phyloP scores from a whole-genome alignment of 257 asterid species.

The Paraleonurus japonicus region DNA sequence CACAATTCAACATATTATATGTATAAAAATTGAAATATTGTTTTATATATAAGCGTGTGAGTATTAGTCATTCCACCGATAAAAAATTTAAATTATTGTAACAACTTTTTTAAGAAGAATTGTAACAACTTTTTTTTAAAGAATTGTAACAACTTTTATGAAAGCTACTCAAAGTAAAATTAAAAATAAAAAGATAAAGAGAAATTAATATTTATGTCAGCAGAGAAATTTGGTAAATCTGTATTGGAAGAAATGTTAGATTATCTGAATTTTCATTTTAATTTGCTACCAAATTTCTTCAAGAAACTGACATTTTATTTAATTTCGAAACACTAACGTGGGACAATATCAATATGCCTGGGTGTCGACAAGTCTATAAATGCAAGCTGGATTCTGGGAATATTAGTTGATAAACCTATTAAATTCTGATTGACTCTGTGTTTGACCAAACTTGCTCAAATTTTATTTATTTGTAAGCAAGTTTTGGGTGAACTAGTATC shows the following conservation, averaged over 20 bases:
- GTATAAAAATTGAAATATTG: too few relatives aligned
- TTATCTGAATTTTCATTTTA: constrained; percentile 17
- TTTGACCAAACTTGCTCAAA: not conserved
- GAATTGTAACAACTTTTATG: constrained; percentile 1
- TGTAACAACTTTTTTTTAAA: too few relatives aligned
- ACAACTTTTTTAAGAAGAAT: too few relatives aligned
- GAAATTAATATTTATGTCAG: not conserved
- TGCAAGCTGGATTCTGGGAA: constrained; percentile 17
- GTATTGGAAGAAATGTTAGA: constrained; percentile 14
- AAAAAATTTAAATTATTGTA: too few relatives aligned
- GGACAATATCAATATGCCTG: constrained; percentile 16
- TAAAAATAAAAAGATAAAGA: not conserved
- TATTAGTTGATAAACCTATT: not conserved
- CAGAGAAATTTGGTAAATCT: not conserved
- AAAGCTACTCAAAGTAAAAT: constrained; percentile 16
- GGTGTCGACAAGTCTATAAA: constrained; percentile 15
- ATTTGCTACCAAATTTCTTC: constrained; percentile 35
- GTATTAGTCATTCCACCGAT: too few relatives aligned
- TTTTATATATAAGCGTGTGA: too few relatives aligned
- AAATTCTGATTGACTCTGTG: not conserved
- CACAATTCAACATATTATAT: too few relatives aligned
- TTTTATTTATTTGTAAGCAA: not conserved
- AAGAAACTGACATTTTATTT: constrained; percentile 36
- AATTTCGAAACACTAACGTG: constrained; percentile 26
- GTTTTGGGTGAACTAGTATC: too few relatives aligned